Percentiles rank a stretch among this genome's conserved stretches.
Conservation (phyloP, 768 basidiomycete genomes). For the Leccinum pellstonianum region DNA sequence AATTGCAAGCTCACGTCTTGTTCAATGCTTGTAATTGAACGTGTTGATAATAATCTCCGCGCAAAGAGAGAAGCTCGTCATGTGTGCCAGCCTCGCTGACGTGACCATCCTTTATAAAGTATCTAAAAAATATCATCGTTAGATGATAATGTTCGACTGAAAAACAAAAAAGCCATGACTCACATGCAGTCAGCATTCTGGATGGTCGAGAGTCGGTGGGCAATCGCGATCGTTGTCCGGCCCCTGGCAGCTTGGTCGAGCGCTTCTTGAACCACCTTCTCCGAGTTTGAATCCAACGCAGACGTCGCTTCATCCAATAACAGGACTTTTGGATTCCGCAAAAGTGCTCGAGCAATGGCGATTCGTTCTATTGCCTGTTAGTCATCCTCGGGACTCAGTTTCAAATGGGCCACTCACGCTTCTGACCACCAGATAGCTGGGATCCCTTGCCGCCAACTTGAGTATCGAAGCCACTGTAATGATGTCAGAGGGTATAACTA, state of each 20-base stretch:
- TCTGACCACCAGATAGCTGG: slow-evolving; percentile 86
- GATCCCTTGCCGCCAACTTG: slow-evolving; percentile 90
- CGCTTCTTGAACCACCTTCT: slow-evolving; percentile 93
- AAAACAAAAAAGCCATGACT: slow-evolving; percentile 27
- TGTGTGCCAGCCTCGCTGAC: too few relatives aligned
- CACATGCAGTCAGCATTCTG: slow-evolving; percentile 90
- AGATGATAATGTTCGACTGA: neutral
- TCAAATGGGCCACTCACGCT: slow-evolving; percentile 47
- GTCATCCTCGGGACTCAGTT: neutral
- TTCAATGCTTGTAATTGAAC: too few relatives aligned
- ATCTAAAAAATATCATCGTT: neutral
- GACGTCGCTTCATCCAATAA: slow-evolving; percentile 89
- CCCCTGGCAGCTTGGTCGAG: slow-evolving; percentile 91
- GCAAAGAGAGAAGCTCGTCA: too few relatives aligned
- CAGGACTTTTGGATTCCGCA: slow-evolving; percentile 87
- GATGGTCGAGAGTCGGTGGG: slow-evolving; percentile 90
- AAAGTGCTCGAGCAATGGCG: slow-evolving; percentile 89
- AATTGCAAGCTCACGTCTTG: too few relatives aligned
- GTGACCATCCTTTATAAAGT: too few relatives aligned
- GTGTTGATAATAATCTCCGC: too few relatives aligned
- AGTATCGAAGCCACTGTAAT: slow-evolving; percentile 78
- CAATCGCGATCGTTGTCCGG: slow-evolving; percentile 92
- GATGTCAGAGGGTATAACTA: slow-evolving; percentile 8
- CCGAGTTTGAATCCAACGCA: slow-evolving; percentile 86
- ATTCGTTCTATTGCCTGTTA: slow-evolving; percentile 46